A percentile compares a stretch with the other conserved stretches of the same genome.
These are phyloP conservation scores for Boletus rubroflammeus DNA, from an alignment of 768 basidiomycete species.

Conservation along the genomic window DNA sequence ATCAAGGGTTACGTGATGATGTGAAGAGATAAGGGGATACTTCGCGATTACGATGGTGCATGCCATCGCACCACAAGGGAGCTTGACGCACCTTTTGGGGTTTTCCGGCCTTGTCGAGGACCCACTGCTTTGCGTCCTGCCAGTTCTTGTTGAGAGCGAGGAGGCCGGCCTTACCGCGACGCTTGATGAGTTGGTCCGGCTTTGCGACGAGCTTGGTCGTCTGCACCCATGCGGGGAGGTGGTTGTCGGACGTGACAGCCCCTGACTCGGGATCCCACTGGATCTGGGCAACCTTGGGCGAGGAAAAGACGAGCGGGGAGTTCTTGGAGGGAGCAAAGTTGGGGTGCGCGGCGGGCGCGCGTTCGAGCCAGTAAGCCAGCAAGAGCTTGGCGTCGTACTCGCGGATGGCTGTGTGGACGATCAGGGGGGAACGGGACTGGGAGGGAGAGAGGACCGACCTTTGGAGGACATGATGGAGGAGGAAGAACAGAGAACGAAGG, in stretches of 20 bases:
- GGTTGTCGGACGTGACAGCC: conserved; percentile 52
- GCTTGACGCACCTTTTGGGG: conserved; percentile 61
- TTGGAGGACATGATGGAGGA: conserved; percentile 33
- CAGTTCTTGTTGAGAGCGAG: conserved; percentile 92
- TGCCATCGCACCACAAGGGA: background rate
- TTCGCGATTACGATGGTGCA: conserved; percentile 10
- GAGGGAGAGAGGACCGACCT: conserved; percentile 17
- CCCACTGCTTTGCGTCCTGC: conserved; percentile 86
- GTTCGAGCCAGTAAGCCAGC: conserved; percentile 94
- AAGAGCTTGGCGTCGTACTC: conserved; percentile 99
- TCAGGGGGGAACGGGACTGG: background rate
- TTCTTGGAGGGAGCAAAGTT: conserved; percentile 47
- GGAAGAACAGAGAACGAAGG: background rate
- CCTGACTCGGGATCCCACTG: conserved; percentile 75
- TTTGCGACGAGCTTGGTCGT: conserved; percentile 88
- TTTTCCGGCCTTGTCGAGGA: conserved; percentile 84
- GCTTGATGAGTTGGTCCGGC: conserved; percentile 99
- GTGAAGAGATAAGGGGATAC: conserved; percentile 8
- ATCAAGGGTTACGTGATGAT: conserved; percentile 24
- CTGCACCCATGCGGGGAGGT: conserved; percentile 78
- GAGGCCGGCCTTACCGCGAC: conserved; percentile 96
- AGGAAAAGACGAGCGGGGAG: conserved; percentile 49
- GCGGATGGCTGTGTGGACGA: conserved; percentile 62
- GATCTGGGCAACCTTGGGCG: conserved; percentile 80
- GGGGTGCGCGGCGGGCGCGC: conserved; percentile 76